Percentiles rank a stretch among this genome's conserved stretches.
Evolutionary conservation across 2,329 filamentous ascomycete genomes (phyloP).

Genomic region (Geoglossum cookeanum): DNA sequence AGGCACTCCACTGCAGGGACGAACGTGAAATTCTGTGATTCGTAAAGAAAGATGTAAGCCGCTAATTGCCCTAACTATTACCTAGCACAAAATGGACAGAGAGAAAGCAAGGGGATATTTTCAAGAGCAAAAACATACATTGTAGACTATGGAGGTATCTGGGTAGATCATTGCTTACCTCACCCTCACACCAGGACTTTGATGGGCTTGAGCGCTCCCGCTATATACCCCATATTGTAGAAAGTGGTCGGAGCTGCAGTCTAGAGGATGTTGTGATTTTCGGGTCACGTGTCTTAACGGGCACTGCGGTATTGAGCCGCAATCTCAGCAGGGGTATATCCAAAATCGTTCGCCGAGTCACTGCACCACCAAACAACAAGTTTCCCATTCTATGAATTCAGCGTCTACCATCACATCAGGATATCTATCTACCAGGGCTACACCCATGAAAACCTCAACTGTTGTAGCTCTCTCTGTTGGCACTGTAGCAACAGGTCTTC

Average conservation of each 20-base stretch:
- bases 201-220: too few species aligned
- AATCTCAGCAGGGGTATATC: not conserved
- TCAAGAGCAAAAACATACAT: too few species aligned
- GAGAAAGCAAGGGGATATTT: too few species aligned
- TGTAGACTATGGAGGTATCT: too few species aligned
- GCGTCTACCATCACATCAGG: not conserved
- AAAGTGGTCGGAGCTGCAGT: too few species aligned
- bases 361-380: not conserved
- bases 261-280: too few species aligned
- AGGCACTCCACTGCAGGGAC: not conserved
- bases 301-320: too few species aligned
- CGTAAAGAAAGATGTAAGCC: not conserved
- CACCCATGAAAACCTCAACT: constrained; percentile 33
- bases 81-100: too few species aligned
- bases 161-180: too few species aligned
- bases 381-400: not conserved
- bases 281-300: too few species aligned
- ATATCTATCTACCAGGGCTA: not conserved
- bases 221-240: too few species aligned
- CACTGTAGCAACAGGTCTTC: constrained; percentile 36
- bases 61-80: not conserved
- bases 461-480: constrained; percentile 38
- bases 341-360: constrained; percentile 1
- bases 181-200: too few species aligned
- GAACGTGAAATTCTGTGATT: not conserved